Evolutionary conservation across 2,329 filamentous ascomycete species (phyloP), one percentile per base, ranked within the genome.

Genomic region (Fusarium nematophilum): DNA sequence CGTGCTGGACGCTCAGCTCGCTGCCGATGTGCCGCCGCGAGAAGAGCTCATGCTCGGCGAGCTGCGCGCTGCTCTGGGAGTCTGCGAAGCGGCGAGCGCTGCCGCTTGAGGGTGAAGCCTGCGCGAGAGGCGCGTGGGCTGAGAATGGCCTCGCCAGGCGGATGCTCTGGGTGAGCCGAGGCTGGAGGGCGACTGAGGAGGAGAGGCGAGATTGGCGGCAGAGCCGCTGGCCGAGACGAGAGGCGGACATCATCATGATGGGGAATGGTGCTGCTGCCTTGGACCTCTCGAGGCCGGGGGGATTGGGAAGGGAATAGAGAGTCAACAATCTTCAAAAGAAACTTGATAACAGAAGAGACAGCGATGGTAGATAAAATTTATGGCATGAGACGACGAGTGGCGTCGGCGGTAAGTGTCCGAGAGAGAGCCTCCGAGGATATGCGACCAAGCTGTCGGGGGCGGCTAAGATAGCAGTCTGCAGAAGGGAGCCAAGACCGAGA

Each of bases 1-100:
- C 81, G 64, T 87, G 80, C 1, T 86, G 85, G 51, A 90, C 87
- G 33, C 80, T 78, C 25, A 86, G 81, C 52, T 89, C 87, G 6
- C 92, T 92, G 3, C 93, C 93, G 76, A 97, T 96, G 76, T 97
- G 93, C 43, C 93, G 87, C 57, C 90, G 86, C 45, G 91, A 84
- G 72, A 97, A 96, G 52, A 62, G 57, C 55, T 71, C 68, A 57
- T 71, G 68, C 30, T 70, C 57, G 5, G 52, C 42, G 40, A 67
- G 42, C 39, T 66, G 44, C 3, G 15, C 44, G 46, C 55, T 69
- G 40, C 43, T 61, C 53, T 65, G 56, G 4, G 55, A 56, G 42
- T 66, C 64, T 30, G 45, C 53, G 18, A 68, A 68, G 43, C 64
- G 64, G 40, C 54, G 58, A 9, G 58, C 56, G 15, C 47, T 51